A percentile compares a stretch with the other conserved stretches of the same genome.
Evolutionary conservation across 495 filamentous ascomycete genomes (phyloP).

Genomic region (Aspergillus homomorphus): DNA sequence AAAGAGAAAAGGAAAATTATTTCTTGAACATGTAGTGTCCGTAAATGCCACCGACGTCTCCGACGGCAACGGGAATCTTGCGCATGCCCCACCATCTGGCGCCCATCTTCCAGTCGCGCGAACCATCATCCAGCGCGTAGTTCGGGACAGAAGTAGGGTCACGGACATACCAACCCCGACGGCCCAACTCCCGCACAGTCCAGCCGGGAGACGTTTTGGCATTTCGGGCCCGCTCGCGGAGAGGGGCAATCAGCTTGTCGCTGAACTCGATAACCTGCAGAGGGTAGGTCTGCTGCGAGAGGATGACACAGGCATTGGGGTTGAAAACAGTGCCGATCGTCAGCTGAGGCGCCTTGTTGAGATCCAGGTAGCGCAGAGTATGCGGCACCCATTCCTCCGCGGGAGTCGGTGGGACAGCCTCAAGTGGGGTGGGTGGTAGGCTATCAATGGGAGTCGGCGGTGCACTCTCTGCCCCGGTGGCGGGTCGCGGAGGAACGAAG

Average conservation of each 20-base stretch:
- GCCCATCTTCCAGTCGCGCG: conserved; percentile 81
- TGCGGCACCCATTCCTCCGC: conserved; percentile 53
- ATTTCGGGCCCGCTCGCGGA: conserved; percentile 50
- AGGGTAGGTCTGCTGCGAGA: conserved; percentile 61
- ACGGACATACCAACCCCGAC: conserved; percentile 68
- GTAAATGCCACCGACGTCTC: conserved; percentile 82
- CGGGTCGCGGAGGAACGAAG: conserved; percentile 33
- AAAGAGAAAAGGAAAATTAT: conserved; percentile 28
- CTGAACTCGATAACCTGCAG: conserved; percentile 77
- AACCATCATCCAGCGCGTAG: conserved; percentile 44
- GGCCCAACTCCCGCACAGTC: conserved; percentile 65
- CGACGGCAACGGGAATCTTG: conserved; percentile 74
- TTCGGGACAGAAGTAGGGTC: conserved; percentile 41
- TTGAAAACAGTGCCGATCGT: conserved; percentile 64
- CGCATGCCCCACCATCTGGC: conserved; percentile 86
- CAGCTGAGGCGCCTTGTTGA: conserved; percentile 55
- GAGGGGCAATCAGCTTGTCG: conserved; percentile 64
- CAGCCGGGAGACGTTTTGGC: conserved; percentile 56
- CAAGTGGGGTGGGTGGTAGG: not conserved
- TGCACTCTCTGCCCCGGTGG: conserved; percentile 13
- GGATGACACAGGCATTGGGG: conserved; percentile 51
- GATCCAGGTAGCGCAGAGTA: conserved; percentile 74
- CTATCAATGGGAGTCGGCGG: not conserved
- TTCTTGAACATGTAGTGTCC: conserved; percentile 81
- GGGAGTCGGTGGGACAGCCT: conserved; percentile 16